Conservation (phyloP, 352 stramenopile species). For the Phytophthora brassicae region DNA sequence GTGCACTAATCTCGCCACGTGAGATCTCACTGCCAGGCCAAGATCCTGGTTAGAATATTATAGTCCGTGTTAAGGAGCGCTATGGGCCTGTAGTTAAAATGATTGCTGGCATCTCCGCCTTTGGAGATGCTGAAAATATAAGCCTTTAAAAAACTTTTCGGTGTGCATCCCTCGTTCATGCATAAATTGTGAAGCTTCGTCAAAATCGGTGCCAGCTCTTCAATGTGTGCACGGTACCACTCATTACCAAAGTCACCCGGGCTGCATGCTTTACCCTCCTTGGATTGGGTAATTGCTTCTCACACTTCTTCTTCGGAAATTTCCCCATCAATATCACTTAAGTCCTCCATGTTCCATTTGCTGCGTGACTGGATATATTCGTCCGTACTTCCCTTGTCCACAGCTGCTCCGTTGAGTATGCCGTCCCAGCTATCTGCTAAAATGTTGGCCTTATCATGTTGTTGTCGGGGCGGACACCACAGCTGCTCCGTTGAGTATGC, state of each 20-base stretch:
- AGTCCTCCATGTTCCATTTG: too few species aligned
- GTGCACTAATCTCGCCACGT: not conserved
- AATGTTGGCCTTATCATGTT: not conserved
- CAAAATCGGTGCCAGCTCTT: not conserved
- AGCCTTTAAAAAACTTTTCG: not conserved
- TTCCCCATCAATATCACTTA: too few species aligned
- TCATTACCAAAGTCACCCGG: too few species aligned
- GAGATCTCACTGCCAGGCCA: not conserved
- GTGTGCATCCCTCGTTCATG: not conserved
- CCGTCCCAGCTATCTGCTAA: not conserved
- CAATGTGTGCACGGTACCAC: not conserved
- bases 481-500: too few species aligned
- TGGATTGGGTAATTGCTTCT: too few species aligned
- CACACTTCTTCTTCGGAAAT: too few species aligned
- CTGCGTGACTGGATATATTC: too few species aligned
- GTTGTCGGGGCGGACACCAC: too few species aligned
- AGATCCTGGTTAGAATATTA: not conserved
- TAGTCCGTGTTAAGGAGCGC: not conserved
- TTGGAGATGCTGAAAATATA: not conserved
- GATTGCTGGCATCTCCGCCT: not conserved
- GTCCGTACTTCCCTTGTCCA: too few species aligned
- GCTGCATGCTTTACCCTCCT: too few species aligned
- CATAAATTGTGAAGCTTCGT: not conserved
- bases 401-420: not conserved
- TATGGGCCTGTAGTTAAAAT: not conserved